phyloP scores from a whole-genome alignment of 2,329 filamentous ascomycete species.

The Aspergillus carbonarius region DNA sequence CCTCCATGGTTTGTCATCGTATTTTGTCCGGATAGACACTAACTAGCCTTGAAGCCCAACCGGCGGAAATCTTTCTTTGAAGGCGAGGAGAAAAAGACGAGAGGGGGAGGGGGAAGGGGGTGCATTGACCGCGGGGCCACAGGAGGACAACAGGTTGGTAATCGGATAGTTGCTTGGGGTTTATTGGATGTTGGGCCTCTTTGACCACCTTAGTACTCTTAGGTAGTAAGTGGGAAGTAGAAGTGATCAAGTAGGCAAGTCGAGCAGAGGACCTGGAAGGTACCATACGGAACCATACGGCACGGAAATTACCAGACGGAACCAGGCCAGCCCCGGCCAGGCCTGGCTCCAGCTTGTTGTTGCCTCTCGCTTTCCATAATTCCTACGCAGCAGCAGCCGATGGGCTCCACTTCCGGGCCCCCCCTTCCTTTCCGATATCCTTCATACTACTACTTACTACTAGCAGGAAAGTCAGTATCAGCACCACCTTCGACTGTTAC shows the following conservation, averaged over 20 bases:
- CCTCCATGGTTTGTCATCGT: not conserved
- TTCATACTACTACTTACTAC: constrained; percentile 3
- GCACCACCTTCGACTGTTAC: not conserved
- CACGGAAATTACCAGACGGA: not conserved
- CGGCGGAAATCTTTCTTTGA: not conserved
- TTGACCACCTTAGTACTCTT: not conserved
- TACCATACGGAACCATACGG: not conserved
- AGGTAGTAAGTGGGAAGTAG: not conserved
- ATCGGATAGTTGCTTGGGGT: not conserved
- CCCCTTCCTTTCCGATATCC: constrained; percentile 10
- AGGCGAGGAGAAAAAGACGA: not conserved
- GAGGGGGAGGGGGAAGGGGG: not conserved
- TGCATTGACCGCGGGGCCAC: not conserved
- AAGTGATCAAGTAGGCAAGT: not conserved
- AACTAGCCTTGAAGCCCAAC: not conserved
- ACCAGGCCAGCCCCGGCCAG: not conserved
- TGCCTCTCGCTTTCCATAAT: not conserved
- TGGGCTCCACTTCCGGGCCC: not conserved
- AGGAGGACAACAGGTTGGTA: not conserved
- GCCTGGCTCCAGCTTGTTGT: not conserved
- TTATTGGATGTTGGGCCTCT: not conserved
- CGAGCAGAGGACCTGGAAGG: not conserved
- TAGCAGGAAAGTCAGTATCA: not conserved
- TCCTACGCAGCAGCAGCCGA: not conserved
- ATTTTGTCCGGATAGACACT: not conserved